Evolutionary conservation across 192 early-diverging fungal genomes (phyloP).

Genomic region (Entomortierella beljakovae): DNA sequence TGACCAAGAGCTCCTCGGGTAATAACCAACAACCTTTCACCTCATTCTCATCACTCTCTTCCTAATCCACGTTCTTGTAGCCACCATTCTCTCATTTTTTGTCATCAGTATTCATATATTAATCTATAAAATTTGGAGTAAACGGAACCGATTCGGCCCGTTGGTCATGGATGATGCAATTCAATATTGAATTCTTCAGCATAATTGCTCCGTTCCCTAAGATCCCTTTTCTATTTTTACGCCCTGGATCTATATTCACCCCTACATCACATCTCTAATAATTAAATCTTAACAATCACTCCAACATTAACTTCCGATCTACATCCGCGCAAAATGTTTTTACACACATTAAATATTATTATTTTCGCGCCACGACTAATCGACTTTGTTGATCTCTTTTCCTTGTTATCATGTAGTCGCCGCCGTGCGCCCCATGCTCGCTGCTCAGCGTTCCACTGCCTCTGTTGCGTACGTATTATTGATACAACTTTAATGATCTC

Average conservation of each 20-base stretch:
- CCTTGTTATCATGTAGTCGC: constrained; percentile 32
- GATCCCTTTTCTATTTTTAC: background rate
- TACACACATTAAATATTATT: background rate
- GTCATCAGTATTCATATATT: background rate
- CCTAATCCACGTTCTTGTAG: background rate
- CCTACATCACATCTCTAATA: background rate
- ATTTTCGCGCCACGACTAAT: constrained; percentile 5
- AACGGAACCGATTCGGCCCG: too few species aligned
- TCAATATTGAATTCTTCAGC: too few species aligned
- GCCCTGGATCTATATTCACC: background rate
- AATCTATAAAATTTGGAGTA: background rate
- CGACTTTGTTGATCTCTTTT: background rate
- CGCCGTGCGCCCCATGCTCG: constrained; percentile 54
- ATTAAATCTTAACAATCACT: background rate
- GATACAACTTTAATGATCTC: background rate
- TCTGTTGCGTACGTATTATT: constrained; percentile 51
- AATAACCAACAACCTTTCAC: background rate
- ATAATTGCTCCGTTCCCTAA: background rate
- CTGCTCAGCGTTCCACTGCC: constrained; percentile 55
- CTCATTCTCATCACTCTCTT: background rate
- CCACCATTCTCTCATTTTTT: background rate
- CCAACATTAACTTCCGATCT: constrained; percentile 1
- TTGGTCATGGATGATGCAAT: too few species aligned
- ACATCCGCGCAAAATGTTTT: background rate
- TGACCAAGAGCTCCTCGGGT: constrained; percentile 58